Conservation (phyloP, 2,329 filamentous ascomycete species). For the Aspergillus sp. region DNA sequence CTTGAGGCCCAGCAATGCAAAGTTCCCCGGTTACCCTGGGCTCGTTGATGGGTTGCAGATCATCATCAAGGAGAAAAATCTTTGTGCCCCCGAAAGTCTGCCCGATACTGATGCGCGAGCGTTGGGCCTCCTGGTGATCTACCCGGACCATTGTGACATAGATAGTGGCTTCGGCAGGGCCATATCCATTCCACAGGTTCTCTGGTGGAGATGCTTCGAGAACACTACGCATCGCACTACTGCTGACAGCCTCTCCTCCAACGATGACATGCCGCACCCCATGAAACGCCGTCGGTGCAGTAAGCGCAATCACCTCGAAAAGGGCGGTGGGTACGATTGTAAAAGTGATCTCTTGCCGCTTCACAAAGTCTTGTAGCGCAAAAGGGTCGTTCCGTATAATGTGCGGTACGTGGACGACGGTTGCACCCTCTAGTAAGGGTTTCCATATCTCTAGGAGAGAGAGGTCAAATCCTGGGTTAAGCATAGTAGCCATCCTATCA, state of each 20-base stretch:
- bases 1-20: slow-evolving; percentile 69
- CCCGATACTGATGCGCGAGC: slow-evolving; percentile 2
- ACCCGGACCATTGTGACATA: slow-evolving; percentile 4
- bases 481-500: slow-evolving; percentile 6
- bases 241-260: slow-evolving; percentile 6
- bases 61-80: slow-evolving; percentile 1
- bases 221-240: slow-evolving; percentile 4
- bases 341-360: background rate
- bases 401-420: slow-evolving; percentile 2
- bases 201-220: slow-evolving; percentile 7
- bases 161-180: slow-evolving; percentile 11
- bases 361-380: background rate
- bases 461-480: slow-evolving; percentile 12
- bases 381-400: background rate
- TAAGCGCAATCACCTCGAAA: slow-evolving; percentile 1
- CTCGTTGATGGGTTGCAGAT: background rate
- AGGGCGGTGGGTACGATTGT: slow-evolving; percentile 7
- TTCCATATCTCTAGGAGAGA: slow-evolving; percentile 14
- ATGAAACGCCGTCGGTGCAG: slow-evolving; percentile 4
- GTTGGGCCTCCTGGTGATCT: slow-evolving; percentile 1
- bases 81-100: slow-evolving; percentile 4
- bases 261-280: slow-evolving; percentile 5
- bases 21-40: slow-evolving; percentile 72
- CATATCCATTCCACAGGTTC: slow-evolving; percentile 13
- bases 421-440: slow-evolving; percentile 8